Percentiles rank a stretch among this genome's conserved stretches.
phyloP scores from a whole-genome alignment of 257 asterid species.

The Scutellaria barbata region DNA sequence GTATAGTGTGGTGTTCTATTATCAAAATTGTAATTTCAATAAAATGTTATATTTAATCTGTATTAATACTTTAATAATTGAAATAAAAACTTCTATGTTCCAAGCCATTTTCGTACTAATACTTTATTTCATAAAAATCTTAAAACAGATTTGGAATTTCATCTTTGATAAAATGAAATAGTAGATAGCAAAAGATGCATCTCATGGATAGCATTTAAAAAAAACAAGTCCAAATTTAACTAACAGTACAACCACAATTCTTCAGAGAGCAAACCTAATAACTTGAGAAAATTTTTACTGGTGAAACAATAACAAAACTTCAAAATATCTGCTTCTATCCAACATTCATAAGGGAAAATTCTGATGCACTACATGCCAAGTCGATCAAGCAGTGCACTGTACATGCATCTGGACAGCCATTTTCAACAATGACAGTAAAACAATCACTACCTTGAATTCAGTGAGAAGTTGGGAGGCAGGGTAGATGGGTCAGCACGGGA shows the following conservation, averaged over 20 bases:
- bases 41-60: conserved; percentile 16
- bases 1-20: background rate
- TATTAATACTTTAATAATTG: background rate
- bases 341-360: conserved; percentile 10
- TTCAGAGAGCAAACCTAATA: conserved; percentile 15
- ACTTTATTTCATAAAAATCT: conserved; percentile 3
- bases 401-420: conserved; percentile 18
- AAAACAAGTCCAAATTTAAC: conserved; percentile 6
- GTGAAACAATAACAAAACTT: background rate
- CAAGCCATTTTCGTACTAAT: conserved; percentile 7
- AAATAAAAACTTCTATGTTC: conserved; percentile 4
- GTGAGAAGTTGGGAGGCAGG: conserved; percentile 65
- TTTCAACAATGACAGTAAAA: conserved; percentile 27
- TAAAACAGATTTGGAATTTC: conserved; percentile 5
- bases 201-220: conserved; percentile 22
- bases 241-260: conserved; percentile 11
- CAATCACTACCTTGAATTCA: conserved; percentile 69
- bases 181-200: background rate
- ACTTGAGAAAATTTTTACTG: background rate
- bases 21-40: background rate
- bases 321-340: conserved; percentile 8
- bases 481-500: conserved; percentile 75
- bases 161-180: too few relatives aligned
- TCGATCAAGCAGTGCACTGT: conserved; percentile 15
- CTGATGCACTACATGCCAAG: conserved; percentile 20